phyloP scores from a whole-genome alignment of 257 asterid species.

The Anisodus tanguticus region DNA sequence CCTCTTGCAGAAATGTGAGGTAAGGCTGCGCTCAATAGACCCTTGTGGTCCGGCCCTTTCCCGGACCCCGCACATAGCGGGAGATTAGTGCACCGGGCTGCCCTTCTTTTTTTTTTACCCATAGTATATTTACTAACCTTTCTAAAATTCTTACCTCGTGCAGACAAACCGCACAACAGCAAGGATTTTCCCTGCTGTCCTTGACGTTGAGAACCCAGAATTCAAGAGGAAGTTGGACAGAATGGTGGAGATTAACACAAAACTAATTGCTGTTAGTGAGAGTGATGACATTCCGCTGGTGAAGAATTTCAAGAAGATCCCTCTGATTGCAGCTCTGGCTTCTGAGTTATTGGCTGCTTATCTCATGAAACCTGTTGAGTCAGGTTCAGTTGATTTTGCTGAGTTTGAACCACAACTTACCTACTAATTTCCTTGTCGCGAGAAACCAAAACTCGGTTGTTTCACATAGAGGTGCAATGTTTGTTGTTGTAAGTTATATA shows the following conservation, averaged over 20 bases:
- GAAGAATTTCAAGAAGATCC: slow-evolving; percentile 90
- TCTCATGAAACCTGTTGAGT: slow-evolving; percentile 96
- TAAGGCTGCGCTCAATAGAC: too few species aligned
- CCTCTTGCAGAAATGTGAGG: too few species aligned
- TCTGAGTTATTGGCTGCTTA: slow-evolving; percentile 84
- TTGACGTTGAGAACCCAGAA: slow-evolving; percentile 90
- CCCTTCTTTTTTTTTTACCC: too few species aligned
- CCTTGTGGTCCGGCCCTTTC: too few species aligned
- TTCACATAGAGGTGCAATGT: slow-evolving; percentile 25
- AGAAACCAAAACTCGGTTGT: background rate
- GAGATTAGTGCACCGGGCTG: too few species aligned
- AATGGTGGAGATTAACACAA: slow-evolving; percentile 82
- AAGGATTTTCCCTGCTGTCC: slow-evolving; percentile 94
- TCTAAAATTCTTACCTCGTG: slow-evolving; percentile 12
- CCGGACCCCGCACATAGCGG: too few species aligned
- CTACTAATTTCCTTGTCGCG: slow-evolving; percentile 44
- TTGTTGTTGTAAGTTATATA: slow-evolving; percentile 24
- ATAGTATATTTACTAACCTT: background rate
- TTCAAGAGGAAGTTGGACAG: slow-evolving; percentile 93
- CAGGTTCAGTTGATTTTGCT: slow-evolving; percentile 91
- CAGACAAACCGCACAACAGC: slow-evolving; percentile 96
- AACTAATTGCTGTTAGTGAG: slow-evolving; percentile 71
- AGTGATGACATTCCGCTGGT: slow-evolving; percentile 67
- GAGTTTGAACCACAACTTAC: slow-evolving; percentile 85
- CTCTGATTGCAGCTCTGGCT: slow-evolving; percentile 80